Base-by-base conservation (phyloP, 441 rosid genomes). In the Mallotus repandus region DNA sequence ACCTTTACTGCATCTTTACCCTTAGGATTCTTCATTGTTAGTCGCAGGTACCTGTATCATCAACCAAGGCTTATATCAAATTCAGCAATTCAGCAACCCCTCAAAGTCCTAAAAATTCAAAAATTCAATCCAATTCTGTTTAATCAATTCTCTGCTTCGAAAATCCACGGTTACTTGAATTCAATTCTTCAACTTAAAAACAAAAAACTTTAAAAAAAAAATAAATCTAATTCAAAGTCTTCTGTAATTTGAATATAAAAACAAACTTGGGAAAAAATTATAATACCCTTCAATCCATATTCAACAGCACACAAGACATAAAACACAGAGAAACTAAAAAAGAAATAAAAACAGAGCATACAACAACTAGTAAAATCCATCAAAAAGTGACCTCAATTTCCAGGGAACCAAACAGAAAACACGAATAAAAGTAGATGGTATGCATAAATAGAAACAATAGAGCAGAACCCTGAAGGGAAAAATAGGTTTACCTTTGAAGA, bases 1-100 rank as follows among this genome's bases (percentile, higher is more conserved):
- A 57, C 77, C 82, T 79, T 83, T 29, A 74, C 63, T 0, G 80
- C 29, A 21, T 74, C 82, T 78, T 81, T 85, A 67, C 86, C 84
- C 73, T 67, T 85, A 48, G 85, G 18, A 18, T 58, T 29, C 79
- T 81, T 85, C 86, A 83, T 83, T 29, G 14, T 65, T 45, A 9
- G 15, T n/a, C 32, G 41, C 41, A 19, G 43, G 53, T n/a, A 35
- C 66, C 45, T 72, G 68, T 18, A 10, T 48, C 9, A 63, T 35
- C 41, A 35, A 16, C 59, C 8, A 21, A 48, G 43, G 13, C 1
- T 18, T 8, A 67, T 7, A 64, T 68, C 72, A 63, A 62, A 21
- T 49, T 49, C 8, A 70, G 35, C 45, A 55, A 10, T 49, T 57
- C 9, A 71, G 7, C 25, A 22, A 56, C 9, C 15, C 25, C 7